A percentile compares a stretch with the other conserved stretches of the same genome.
These are phyloP conservation scores for Sisymbrium irio DNA, from an alignment of 345 rosid species.

Conservation along the genomic window DNA sequence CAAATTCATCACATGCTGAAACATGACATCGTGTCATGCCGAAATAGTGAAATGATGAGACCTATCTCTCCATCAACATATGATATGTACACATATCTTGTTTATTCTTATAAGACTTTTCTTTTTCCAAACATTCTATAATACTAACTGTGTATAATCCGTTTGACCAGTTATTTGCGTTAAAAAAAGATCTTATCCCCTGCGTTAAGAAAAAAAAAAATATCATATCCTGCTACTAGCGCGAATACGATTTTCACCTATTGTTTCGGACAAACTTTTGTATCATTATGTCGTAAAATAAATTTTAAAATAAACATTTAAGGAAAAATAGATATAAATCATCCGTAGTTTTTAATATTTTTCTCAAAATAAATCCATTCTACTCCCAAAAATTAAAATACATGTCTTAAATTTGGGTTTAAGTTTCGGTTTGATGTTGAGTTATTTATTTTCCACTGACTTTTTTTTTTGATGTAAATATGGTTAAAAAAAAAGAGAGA, in stretches of 20 bases:
- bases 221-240: too few relatives aligned
- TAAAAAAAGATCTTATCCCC: too few relatives aligned
- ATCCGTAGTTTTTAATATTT: neutral
- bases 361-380: neutral
- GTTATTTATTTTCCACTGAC: neutral
- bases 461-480: neutral
- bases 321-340: neutral
- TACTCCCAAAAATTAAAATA: neutral
- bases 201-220: too few relatives aligned
- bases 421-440: neutral
- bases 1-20: conserved; percentile 33
- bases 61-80: conserved; percentile 30
- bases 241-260: too few relatives aligned
- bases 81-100: neutral
- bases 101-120: too few relatives aligned
- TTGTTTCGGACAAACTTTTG: neutral
- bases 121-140: too few relatives aligned
- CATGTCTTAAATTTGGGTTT: neutral
- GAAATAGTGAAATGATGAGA: conserved; percentile 27
- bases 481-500: neutral
- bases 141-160: too few relatives aligned
- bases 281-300: neutral
- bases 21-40: conserved; percentile 20
- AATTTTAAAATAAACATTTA: neutral
- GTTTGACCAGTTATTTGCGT: too few relatives aligned